Base-by-base conservation (phyloP, 805 yeast species). In the Yarrowia porcina region DNA sequence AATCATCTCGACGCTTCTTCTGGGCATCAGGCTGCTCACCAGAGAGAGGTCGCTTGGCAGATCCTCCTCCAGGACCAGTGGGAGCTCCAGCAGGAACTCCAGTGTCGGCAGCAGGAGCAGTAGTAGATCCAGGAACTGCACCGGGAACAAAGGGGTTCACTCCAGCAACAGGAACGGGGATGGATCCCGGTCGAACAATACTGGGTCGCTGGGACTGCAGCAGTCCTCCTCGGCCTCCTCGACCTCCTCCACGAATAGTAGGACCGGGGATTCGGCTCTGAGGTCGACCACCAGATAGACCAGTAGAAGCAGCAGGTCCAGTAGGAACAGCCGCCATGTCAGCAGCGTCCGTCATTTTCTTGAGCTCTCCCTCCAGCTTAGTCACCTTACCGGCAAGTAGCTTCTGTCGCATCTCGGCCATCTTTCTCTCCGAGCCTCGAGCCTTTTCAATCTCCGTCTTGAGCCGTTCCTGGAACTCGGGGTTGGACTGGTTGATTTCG, bases 351-450 rank as follows among this genome's bases (percentile, higher is more conserved):
- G 11, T 36, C 59, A 2, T 17, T 2, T 12, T 27, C 39, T 39
- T 56, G 63, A 69, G 74, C 33, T 79, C 78, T 50, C 72, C 74
- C 65, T 81, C 84, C 28, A 82, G 75, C 59, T 79, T 79, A 45
- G 81, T 84, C n/a, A 82, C 74, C 70, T 81, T 84, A 66, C 78
- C 77, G 67, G 79, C 80, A 67, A 83, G 75, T 72, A 87, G 80
- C 64, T 79, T 81, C 63, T 80, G 79, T 67, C 84, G 81, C 72
- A 87, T 80, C 64, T 82, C 87, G 52, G 79, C 80, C 68, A 84
- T 85, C 69, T 83, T 82, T 56, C 82, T 81, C 44, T 83, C 80
- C 25, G 82, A 81, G 61, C 77, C 75, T 54, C 82, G 75, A 2
- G 81, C 79, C 49, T 77, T 80, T 32, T 76, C 78, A 18, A 80